Percentiles rank a stretch among this genome's conserved stretches.
Conservation (phyloP, 805 yeast species). For the Myxozyma mucilagina region DNA sequence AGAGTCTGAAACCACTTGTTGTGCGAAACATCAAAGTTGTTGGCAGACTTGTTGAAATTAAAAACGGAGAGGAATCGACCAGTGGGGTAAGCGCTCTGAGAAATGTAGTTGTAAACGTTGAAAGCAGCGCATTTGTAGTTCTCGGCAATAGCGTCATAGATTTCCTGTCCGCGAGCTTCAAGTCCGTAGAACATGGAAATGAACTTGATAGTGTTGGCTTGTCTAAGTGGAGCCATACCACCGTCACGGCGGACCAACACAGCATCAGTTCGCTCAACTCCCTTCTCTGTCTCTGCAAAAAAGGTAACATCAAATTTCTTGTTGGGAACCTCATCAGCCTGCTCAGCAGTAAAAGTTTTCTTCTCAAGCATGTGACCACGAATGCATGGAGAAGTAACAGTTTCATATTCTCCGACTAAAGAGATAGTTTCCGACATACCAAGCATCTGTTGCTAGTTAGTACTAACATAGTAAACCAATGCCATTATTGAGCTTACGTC, state of each 20-base stretch:
- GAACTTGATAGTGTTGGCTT: conserved; percentile 2
- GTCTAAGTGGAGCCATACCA: conserved; percentile 1
- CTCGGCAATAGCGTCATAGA: conserved; percentile 9
- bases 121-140: conserved; percentile 12
- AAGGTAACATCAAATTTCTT: conserved; percentile 9
- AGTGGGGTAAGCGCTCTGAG: neutral
- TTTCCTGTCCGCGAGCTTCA: conserved; percentile 5
- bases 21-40: conserved; percentile 2
- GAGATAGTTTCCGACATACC: conserved; percentile 8
- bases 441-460: conserved; percentile 1
- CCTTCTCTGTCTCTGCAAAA: neutral
- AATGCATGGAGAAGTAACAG: conserved; percentile 9
- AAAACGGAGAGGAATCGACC: conserved; percentile 9
- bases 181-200: conserved; percentile 12
- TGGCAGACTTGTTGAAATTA: neutral
- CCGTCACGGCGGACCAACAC: conserved; percentile 6
- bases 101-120: conserved; percentile 8
- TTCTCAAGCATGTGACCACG: conserved; percentile 7
- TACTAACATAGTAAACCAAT: neutral
- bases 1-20: conserved; percentile 1
- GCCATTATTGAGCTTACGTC: conserved; percentile 5
- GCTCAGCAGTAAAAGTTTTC: neutral
- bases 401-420: conserved; percentile 5
- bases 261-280: neutral
- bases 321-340: neutral